Conservation (phyloP, 148 eudicot species). For the Camellia lanceoleosa region DNA sequence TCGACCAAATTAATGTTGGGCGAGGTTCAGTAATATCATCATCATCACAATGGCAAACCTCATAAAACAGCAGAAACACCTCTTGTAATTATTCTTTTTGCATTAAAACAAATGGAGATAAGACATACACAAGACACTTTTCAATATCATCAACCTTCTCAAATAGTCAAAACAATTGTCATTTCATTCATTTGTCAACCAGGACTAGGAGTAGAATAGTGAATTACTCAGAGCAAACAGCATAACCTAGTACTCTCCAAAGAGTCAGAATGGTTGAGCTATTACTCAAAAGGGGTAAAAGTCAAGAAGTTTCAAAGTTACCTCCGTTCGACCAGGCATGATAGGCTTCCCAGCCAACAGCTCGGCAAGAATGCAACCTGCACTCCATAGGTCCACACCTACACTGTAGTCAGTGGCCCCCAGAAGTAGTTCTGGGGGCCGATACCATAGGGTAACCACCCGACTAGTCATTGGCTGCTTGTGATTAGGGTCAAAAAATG, state of each 20-base stretch:
- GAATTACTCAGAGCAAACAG: neutral
- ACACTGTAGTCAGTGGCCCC: conserved; percentile 85
- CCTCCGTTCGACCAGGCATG: conserved; percentile 95
- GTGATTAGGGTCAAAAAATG: conserved; percentile 66
- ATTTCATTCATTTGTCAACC: neutral
- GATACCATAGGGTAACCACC: conserved; percentile 86
- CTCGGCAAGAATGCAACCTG: conserved; percentile 86
- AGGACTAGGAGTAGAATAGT: neutral
- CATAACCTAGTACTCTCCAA: too few relatives aligned
- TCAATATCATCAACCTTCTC: neutral
- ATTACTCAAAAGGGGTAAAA: too few relatives aligned
- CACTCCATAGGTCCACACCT: conserved; percentile 86
- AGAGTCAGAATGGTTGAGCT: neutral
- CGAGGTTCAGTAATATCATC: neutral
- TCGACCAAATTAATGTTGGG: neutral
- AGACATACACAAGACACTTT: neutral
- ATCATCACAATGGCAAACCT: too few relatives aligned
- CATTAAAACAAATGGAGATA: neutral
- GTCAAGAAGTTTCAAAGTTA: conserved; percentile 19
- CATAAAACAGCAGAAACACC: too few relatives aligned
- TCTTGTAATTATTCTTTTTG: neutral
- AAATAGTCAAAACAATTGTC: neutral
- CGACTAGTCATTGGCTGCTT: conserved; percentile 88
- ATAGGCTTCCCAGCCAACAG: conserved; percentile 80
- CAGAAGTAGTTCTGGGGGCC: conserved; percentile 88